Evolutionary conservation across 2,329 filamentous ascomycete genomes (phyloP).

Genomic region (Fusarium humuli): DNA sequence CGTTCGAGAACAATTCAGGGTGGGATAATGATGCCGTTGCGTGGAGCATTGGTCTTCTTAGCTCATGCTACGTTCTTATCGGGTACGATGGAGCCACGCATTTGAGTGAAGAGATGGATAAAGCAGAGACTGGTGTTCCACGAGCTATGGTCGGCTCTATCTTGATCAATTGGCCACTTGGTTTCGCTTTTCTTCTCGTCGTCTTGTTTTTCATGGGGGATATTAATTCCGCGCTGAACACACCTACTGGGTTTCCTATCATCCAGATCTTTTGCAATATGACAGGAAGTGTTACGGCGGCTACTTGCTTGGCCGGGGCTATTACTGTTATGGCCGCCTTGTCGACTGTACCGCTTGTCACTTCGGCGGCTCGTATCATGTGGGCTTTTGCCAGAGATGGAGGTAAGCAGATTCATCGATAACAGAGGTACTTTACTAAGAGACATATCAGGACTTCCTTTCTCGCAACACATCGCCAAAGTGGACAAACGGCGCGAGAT

Average conservation of each 20-base stretch:
- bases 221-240: constrained; percentile 8
- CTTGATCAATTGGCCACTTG: constrained; percentile 24
- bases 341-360: constrained; percentile 26
- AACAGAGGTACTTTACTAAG: not conserved
- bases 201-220: constrained; percentile 35
- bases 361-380: constrained; percentile 32
- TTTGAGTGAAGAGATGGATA: constrained; percentile 37
- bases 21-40: constrained; percentile 29
- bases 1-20: constrained; percentile 36
- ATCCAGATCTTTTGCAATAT: constrained; percentile 32
- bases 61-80: constrained; percentile 35
- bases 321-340: constrained; percentile 26
- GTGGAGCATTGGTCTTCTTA: constrained; percentile 37
- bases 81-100: constrained; percentile 38
- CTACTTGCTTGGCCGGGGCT: constrained; percentile 4
- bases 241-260: constrained; percentile 30
- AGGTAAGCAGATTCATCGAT: not conserved
- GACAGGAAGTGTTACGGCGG: constrained; percentile 2
- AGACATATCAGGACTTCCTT: constrained; percentile 19
- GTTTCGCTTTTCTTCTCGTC: constrained; percentile 24
- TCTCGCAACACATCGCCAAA: constrained; percentile 12
- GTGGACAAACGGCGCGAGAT: constrained; percentile 28
- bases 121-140: constrained; percentile 21
- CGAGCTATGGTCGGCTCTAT: constrained; percentile 31
- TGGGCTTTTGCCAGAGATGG: constrained; percentile 39